Percentiles rank a stretch among this genome's conserved stretches.
These are phyloP conservation scores for Alternaria brassicae DNA, from an alignment of 2,329 filamentous ascomycete species.

Conservation along the genomic window DNA sequence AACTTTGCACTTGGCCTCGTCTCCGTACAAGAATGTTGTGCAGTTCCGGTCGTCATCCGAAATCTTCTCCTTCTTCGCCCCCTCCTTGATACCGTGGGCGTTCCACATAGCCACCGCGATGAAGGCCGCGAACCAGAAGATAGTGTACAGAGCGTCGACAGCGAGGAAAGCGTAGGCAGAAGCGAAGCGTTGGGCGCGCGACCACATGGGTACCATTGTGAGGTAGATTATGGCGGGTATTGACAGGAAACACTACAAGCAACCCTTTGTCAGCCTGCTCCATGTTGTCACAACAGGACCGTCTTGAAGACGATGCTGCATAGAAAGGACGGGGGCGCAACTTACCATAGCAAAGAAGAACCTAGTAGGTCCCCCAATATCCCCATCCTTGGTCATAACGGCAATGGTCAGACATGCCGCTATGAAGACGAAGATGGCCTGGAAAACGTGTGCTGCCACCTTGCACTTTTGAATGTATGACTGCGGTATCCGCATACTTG, in stretches of 20 bases:
- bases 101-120: conserved; percentile 65
- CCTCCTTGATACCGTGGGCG: conserved; percentile 60
- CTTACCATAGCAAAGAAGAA: conserved; percentile 67
- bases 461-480: conserved; percentile 63
- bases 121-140: conserved; percentile 68
- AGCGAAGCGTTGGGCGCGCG: conserved; percentile 63
- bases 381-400: conserved; percentile 62
- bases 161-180: conserved; percentile 67
- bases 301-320: not conserved
- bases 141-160: conserved; percentile 59
- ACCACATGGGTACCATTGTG: conserved; percentile 67
- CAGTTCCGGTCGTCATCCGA: conserved; percentile 57
- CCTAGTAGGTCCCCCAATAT: conserved; percentile 61
- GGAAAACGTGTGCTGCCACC: conserved; percentile 61
- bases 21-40: conserved; percentile 63
- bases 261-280: conserved; percentile 23
- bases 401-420: conserved; percentile 65
- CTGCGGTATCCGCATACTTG: conserved; percentile 55
- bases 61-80: conserved; percentile 52
- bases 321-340: not conserved
- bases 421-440: conserved; percentile 65
- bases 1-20: conserved; percentile 62
- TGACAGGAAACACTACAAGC: conserved; percentile 63
- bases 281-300: not conserved
- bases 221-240: conserved; percentile 66